Evolutionary conservation across 2,329 filamentous ascomycete species (phyloP), one percentile per base, ranked within the genome.

Genomic region (Aspergillus spinulosporus): DNA sequence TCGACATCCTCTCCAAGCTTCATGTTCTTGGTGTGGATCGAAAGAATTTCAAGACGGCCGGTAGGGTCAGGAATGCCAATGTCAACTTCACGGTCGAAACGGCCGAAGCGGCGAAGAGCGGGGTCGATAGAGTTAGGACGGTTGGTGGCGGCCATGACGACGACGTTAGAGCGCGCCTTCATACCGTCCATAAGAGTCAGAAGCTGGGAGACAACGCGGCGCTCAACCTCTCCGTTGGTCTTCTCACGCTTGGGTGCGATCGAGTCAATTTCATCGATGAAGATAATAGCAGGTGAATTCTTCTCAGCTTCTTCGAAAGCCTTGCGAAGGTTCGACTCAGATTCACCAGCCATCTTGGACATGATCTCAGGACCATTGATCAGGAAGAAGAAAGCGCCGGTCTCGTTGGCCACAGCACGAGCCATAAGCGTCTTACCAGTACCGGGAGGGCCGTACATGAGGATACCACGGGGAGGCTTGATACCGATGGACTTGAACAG

Each of bases 1-100:
- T 99, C 94, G 60, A 99, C 94, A 68, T 97, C 94, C 57, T 97
- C 94, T 58, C 79, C 92, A 60, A 99, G 86, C 84, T 99, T 99
- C 94, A 99, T 99, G 85, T 99, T 99, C 88, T 99, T 99, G 77
- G 94, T 99, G 84, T 99, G 94, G 66, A 99, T 99, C 78, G 96
- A 91, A 59, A 99, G 87, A 72, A 99, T 97, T 84, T 99, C 94
- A 37, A 99, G 89, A 84, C 94, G 94, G 62, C 94, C 94, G 68
- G 93, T 97, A 50, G 94, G 94, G 80, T 97, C 94, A 52, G 94
- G 94, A 65, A 97, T 96, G 71, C 93, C 92, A 71, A 99, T 97
- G 72, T 99, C 94, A 63, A 99, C 93, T 78, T 97, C 94, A 76
- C 94, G 94, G 75, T 99, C 94, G 81, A 99, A 97, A 78, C 94